Base-by-base conservation (phyloP, 2,329 filamentous ascomycete species). In the Aspergillus luchuensis region DNA sequence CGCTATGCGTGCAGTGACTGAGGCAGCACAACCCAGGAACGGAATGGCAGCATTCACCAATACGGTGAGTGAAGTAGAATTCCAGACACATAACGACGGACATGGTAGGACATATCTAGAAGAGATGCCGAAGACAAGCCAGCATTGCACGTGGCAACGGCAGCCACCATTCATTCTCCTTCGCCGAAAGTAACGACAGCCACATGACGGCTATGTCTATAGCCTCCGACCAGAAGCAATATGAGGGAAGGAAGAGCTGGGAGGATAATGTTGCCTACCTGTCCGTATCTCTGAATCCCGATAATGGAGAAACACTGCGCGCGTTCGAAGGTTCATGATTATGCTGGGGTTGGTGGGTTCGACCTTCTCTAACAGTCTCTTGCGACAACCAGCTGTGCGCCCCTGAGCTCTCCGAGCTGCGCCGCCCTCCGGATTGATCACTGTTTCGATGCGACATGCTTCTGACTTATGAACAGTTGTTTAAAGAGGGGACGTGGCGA, bases 381-480 rank as follows among this genome's bases (percentile, higher is more conserved):
- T 79, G 74, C 23, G 78, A 78, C 36, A 70, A 66, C 66, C 71
- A 74, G 66, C 76, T 78, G 54, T 72, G 71, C 50, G 69, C 67
- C 51, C 71, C 76, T 30, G 77, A 76, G 68, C 73, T 76, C 58
- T 73, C 74, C n/a, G 77, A 79, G 58, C 74, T 77, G 67, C 78
- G 73, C 52, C 77, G 73, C 30, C 70, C 66, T 65, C 74, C 71
- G 28, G 69, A 62, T 61, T 67, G 66, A 49, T 76, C 71, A 51
- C 70, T 70, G 58, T 74, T 72, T 52, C 67, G 69, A 66, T 67
- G 67, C 36, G 74, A 69, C 75, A 78, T 77, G 64, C 50, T 68
- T 67, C 57, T 45, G 52, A 51, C 19, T 64, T 54, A 64, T 43
- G 47, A 56, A 57, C 54, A 47, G 66, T 60, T 28, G 39, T 36